phyloP scores from a whole-genome alignment of 345 rosid genomes.

The Sonneratia caseolaris region DNA sequence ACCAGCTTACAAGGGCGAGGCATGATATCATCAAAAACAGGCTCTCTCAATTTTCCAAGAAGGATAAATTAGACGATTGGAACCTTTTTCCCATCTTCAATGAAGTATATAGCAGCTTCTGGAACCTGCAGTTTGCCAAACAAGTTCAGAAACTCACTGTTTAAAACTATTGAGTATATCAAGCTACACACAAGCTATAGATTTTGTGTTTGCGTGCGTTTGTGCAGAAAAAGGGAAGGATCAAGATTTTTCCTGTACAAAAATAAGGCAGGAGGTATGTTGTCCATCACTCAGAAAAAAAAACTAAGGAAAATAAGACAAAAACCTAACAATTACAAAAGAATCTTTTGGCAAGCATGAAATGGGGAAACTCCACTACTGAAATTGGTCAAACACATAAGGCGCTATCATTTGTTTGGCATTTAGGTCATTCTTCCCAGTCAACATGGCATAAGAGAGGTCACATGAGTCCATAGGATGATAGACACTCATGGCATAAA shows the following conservation, averaged over 20 bases:
- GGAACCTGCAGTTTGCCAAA: slow-evolving; percentile 46
- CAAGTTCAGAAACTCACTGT: background rate
- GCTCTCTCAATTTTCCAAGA: background rate
- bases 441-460: background rate
- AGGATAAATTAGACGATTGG: slow-evolving; percentile 45
- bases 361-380: background rate
- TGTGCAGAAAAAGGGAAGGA: too few species aligned
- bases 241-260: too few species aligned
- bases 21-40: background rate
- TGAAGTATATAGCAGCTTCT: slow-evolving; percentile 70
- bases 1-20: background rate
- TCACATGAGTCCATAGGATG: background rate
- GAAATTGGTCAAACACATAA: background rate
- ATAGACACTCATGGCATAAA: background rate
- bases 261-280: background rate
- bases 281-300: background rate
- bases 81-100: slow-evolving; percentile 89
- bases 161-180: background rate
- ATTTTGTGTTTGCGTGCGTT: too few species aligned
- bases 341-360: background rate
- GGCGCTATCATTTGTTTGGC: background rate
- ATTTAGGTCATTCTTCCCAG: background rate
- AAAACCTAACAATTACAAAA: background rate
- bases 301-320: background rate
- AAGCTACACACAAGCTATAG: background rate